These are phyloP conservation scores for Xylaria acuta DNA, from an alignment of 495 filamentous ascomycete species.

Conservation along the genomic window DNA sequence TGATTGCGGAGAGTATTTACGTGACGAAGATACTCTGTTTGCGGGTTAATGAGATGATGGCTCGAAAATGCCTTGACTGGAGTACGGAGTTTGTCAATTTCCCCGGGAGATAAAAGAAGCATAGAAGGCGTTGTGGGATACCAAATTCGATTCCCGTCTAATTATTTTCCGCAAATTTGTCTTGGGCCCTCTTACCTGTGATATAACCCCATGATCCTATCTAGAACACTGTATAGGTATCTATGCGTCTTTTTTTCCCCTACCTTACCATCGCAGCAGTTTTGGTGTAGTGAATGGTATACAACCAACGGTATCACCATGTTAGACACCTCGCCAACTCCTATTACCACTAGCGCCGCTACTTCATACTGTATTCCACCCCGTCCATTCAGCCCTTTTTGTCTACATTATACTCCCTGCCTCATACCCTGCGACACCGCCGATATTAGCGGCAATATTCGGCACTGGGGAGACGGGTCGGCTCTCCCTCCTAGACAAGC, in stretches of 20 bases:
- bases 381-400: not conserved
- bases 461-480: conserved; percentile 48
- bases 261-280: no score
- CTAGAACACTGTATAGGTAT: not conserved
- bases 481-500: conserved; percentile 64
- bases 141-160: conserved; percentile 23
- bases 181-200: not conserved
- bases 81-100: conserved; percentile 20
- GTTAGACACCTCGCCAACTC: not conserved
- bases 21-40: conserved; percentile 72
- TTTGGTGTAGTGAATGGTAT: not conserved
- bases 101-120: conserved; percentile 2
- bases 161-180: not conserved
- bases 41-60: conserved; percentile 39
- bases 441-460: conserved; percentile 38
- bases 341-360: no score
- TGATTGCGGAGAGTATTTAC: conserved; percentile 89
- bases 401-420: conserved; percentile 31
- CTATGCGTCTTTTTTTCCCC: not conserved
- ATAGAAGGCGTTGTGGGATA: conserved; percentile 28
- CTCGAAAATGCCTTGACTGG: conserved; percentile 8
- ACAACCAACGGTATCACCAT: not conserved
- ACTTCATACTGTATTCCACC: not conserved
- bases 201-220: not conserved
- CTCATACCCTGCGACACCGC: conserved; percentile 39